Conservation (phyloP, 352 stramenopile species). For the Globisporangium viniferum region DNA sequence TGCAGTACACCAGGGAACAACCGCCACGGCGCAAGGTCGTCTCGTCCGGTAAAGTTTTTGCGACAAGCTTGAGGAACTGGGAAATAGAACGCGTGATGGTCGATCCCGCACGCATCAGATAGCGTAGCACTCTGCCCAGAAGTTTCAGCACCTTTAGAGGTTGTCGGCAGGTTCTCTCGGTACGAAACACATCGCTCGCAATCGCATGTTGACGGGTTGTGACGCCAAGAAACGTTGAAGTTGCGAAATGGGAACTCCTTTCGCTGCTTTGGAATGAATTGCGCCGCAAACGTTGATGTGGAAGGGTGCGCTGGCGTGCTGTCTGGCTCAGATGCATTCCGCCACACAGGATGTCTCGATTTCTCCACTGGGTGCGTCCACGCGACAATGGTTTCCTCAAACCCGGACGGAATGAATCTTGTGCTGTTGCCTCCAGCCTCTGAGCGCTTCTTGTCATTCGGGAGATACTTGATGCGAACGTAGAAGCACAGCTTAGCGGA, state of each 20-base stretch:
- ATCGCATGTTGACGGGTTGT: constrained; percentile 41
- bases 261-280: constrained; percentile 39
- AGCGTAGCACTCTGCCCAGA: background rate
- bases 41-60: constrained; percentile 73
- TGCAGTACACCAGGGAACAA: constrained; percentile 66
- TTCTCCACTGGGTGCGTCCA: constrained; percentile 73
- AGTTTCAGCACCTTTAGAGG: constrained; percentile 1
- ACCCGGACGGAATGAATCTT: constrained; percentile 64
- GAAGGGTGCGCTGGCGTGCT: constrained; percentile 10
- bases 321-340: constrained; percentile 21
- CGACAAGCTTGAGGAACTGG: constrained; percentile 69
- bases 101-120: constrained; percentile 42
- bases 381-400: constrained; percentile 62
- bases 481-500: constrained; percentile 67
- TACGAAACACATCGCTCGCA: constrained; percentile 50
- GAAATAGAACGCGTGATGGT: constrained; percentile 85
- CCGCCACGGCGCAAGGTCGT: constrained; percentile 75
- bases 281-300: constrained; percentile 21
- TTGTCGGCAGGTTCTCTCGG: constrained; percentile 11
- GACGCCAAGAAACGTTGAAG: constrained; percentile 77
- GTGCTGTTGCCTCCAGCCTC: constrained; percentile 36
- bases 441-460: constrained; percentile 63
- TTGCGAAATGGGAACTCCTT: constrained; percentile 75
- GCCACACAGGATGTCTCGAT: constrained; percentile 35
- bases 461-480: constrained; percentile 73